A percentile compares a stretch with the other conserved stretches of the same genome.
Evolutionary conservation across 805 yeast species (phyloP).

Genomic region (Yamadazyma ubonensis): DNA sequence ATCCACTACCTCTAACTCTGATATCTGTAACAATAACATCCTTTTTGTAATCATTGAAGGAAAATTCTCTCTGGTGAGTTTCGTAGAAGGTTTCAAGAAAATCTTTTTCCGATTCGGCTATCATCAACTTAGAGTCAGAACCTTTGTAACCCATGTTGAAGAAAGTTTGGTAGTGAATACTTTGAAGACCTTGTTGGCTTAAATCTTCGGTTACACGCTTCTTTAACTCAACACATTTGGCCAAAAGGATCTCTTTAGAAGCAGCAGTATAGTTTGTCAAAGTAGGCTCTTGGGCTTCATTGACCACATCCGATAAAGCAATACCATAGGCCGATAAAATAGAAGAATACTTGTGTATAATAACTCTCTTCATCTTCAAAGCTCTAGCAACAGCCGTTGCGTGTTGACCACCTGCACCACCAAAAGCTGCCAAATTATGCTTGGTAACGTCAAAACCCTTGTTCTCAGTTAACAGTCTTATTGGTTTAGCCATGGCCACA

Average conservation of each 20-base stretch:
- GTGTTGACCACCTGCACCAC: conserved; percentile 95
- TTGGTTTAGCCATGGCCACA: conserved; percentile 89
- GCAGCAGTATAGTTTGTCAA: conserved; percentile 39
- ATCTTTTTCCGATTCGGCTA: conserved; percentile 20
- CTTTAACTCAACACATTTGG: conserved; percentile 15
- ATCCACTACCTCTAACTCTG: conserved; percentile 70
- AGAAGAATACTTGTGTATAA: conserved; percentile 80
- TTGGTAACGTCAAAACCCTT: conserved; percentile 66
- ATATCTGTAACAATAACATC: conserved; percentile 68
- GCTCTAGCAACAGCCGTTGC: conserved; percentile 73
- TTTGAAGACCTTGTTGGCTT: conserved; percentile 15
- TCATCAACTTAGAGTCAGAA: conserved; percentile 29
- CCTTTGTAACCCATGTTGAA: conserved; percentile 24
- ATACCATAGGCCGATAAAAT: conserved; percentile 87
- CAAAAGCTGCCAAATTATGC: conserved; percentile 79
- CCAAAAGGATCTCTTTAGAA: conserved; percentile 18
- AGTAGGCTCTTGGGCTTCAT: conserved; percentile 75
- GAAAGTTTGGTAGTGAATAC: conserved; percentile 13
- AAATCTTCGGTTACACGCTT: conserved; percentile 13
- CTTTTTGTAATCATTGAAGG: conserved; percentile 55
- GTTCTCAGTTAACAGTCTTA: conserved; percentile 79
- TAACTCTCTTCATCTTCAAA: conserved; percentile 64
- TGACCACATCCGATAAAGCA: conserved; percentile 80
- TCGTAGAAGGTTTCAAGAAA: conserved; percentile 48
- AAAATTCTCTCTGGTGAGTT: conserved; percentile 69